Percentiles rank a stretch among this genome's conserved stretches.
Conservation (phyloP, 177 flowering plant species). For the Vitis hybrid region DNA sequence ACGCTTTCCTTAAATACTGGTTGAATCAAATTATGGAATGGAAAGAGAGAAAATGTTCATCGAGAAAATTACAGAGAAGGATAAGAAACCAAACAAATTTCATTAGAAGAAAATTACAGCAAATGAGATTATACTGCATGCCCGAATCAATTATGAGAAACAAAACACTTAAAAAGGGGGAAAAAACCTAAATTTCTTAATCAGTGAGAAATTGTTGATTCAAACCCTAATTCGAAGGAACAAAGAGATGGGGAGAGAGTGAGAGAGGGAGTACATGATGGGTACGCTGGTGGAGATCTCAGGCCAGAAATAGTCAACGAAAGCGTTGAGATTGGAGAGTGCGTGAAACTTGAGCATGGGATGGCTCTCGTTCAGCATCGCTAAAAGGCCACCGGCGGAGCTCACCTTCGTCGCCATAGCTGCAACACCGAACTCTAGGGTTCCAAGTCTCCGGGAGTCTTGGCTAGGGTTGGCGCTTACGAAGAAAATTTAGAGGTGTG, state of each 20-base stretch:
- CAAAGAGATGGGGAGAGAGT: neutral
- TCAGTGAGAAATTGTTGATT: constrained; percentile 1
- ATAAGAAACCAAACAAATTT: no score
- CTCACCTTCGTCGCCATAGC: constrained; percentile 72
- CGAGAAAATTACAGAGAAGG: no score
- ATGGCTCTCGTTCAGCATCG: constrained; percentile 86
- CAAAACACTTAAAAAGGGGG: no score
- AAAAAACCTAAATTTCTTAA: neutral
- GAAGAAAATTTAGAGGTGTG: neutral
- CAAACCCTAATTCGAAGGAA: neutral
- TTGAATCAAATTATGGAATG: no score
- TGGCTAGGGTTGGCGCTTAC: no score
- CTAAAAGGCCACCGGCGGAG: constrained; percentile 85
- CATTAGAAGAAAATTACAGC: no score
- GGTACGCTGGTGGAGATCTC: constrained; percentile 97
- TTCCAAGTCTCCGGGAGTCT: neutral
- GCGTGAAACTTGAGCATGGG: constrained; percentile 86
- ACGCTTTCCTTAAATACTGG: no score
- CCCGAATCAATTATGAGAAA: no score
- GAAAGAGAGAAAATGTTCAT: no score
- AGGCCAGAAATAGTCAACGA: constrained; percentile 86
- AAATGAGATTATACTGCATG: no score
- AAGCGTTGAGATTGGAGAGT: constrained; percentile 71
- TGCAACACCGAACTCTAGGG: neutral
- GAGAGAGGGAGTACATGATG: constrained; percentile 47